Percentiles rank a stretch among this genome's conserved stretches.
Conservation (phyloP, 495 filamentous ascomycete genomes). For the Sabuloglossum arenarium region DNA sequence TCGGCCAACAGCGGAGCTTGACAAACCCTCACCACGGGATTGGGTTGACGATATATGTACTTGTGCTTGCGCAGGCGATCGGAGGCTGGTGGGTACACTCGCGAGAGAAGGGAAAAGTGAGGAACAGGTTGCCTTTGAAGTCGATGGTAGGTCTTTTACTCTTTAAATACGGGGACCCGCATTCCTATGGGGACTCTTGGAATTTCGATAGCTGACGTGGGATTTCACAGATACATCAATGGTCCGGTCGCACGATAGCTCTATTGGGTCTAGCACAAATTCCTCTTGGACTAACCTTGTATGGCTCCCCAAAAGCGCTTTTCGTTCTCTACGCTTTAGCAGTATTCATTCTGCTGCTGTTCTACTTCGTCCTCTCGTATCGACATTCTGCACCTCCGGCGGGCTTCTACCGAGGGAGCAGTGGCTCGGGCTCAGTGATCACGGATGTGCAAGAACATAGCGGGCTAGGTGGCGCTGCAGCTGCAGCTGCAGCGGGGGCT, state of each 20-base stretch:
- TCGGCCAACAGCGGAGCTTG: slow-evolving; percentile 52
- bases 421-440: slow-evolving; percentile 16
- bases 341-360: slow-evolving; percentile 39
- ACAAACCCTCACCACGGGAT: slow-evolving; percentile 87
- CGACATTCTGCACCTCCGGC: slow-evolving; percentile 27
- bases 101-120: slow-evolving; percentile 36
- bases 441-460: slow-evolving; percentile 6
- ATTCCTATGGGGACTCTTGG: not conserved
- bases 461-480: slow-evolving; percentile 9
- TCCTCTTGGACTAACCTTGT: slow-evolving; percentile 74
- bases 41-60: slow-evolving; percentile 69
- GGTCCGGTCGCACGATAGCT: slow-evolving; percentile 57
- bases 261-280: slow-evolving; percentile 74
- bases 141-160: slow-evolving; percentile 37
- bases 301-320: slow-evolving; percentile 64
- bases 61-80: slow-evolving; percentile 61
- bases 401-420: slow-evolving; percentile 31
- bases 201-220: not conserved
- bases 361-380: slow-evolving; percentile 58
- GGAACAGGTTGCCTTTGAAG: slow-evolving; percentile 38
- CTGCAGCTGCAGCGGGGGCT: slow-evolving; percentile 24
- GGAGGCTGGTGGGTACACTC: slow-evolving; percentile 53
- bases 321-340: slow-evolving; percentile 74
- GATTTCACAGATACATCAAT: slow-evolving; percentile 48
- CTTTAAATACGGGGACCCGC: not conserved